These are phyloP conservation scores for Ballota nigra DNA, from an alignment of 257 asterid genomes.

Conservation along the genomic window DNA sequence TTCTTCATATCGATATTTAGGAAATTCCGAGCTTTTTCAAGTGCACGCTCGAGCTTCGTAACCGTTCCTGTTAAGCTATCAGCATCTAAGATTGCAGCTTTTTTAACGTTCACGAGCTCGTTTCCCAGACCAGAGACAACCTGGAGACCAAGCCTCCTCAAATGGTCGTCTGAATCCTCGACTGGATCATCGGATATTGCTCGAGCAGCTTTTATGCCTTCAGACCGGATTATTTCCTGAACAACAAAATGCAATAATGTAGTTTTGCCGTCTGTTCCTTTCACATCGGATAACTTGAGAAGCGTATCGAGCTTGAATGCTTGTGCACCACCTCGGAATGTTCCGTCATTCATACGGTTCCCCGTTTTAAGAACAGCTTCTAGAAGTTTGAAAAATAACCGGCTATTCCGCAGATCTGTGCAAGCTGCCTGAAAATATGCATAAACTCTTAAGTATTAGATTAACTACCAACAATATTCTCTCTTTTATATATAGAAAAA, in stretches of 20 bases:
- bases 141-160: conserved; percentile 62
- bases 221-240: conserved; percentile 83
- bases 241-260: conserved; percentile 86
- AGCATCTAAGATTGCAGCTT: conserved; percentile 64
- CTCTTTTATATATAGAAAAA: neutral
- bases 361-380: conserved; percentile 98
- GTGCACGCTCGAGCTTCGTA: conserved; percentile 51
- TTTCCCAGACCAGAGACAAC: conserved; percentile 58
- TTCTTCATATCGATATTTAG: conserved; percentile 59
- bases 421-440: conserved; percentile 70
- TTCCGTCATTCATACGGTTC: conserved; percentile 92
- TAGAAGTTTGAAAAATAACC: conserved; percentile 82
- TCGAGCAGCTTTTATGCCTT: conserved; percentile 79
- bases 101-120: conserved; percentile 77
- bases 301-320: conserved; percentile 95
- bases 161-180: conserved; percentile 51
- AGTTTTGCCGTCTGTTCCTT: conserved; percentile 92
- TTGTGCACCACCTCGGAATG: conserved; percentile 93
- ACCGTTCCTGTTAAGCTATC: conserved; percentile 59
- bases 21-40: conserved; percentile 52
- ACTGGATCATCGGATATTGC: conserved; percentile 43
- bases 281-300: conserved; percentile 74
- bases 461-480: neutral
- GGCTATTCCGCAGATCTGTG: conserved; percentile 72
- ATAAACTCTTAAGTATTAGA: neutral